Base-by-base conservation (phyloP, 768 basidiomycete genomes). In the Dentipellis sp. region DNA sequence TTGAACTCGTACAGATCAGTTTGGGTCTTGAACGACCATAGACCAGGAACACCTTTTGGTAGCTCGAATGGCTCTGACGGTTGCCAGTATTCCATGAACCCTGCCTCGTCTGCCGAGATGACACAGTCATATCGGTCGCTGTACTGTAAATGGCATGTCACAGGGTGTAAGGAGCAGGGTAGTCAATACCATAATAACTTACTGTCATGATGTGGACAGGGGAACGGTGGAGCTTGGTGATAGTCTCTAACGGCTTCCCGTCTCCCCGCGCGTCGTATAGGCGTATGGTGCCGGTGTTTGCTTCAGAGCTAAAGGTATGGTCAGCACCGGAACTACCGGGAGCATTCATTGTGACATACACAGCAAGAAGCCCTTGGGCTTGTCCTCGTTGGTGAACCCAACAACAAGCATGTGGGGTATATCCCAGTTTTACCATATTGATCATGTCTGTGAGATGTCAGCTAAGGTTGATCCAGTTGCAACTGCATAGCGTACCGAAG, bases 1-100 rank as follows among this genome's bases (percentile, higher is more conserved):
- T 97, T 97, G 75, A 97, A 99, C 63, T 98, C 94, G 71, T 97
- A 98, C 42, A 98, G 69, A 65, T 97, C 93, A 0, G 97, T 98
- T 42, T 85, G 80, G 52, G 83, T 88, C 68, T 98, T 98, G 73
- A 78, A 94, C 35, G 83, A 75, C 95, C 95, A 99, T 59, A 97
- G 68, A 0, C 86, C 86, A 2, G 81, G 75, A 1, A 91, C 75
- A 55, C 85, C 82, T 61, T 82, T 83, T 0, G 97, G 95, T 40
- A 83, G 70, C 52, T 83, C 87, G 67, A 94, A 98, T 2, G 93
- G 91, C 66, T 97, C 94, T 9, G 68, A 70, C 0, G 95, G 94
- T 65, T 84, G 82, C 97, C 97, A 99, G 68, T 94, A 97, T 69
- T 99, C 97, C 34, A 99, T 72, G 65, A 98, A 97, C 0, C 97